Evolutionary conservation across 169 alveolate genomes (phyloP).

Genomic region (Plasmodium ovale): DNA sequence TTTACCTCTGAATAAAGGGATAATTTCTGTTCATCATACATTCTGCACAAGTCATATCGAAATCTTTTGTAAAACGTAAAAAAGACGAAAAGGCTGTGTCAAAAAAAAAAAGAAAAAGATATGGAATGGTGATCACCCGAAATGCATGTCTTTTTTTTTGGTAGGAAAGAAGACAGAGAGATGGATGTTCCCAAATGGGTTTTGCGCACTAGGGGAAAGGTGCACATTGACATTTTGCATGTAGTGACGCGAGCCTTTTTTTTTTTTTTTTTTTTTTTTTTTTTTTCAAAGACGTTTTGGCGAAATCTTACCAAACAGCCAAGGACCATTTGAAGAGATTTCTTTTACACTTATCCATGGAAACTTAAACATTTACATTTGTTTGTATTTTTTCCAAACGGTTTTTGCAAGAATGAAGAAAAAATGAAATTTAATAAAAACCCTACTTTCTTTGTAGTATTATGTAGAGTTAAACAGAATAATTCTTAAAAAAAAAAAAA

Average conservation of each 20-base stretch:
- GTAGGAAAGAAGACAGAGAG: too few relatives aligned
- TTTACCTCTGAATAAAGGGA: conserved; percentile 58
- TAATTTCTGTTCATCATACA: conserved; percentile 44
- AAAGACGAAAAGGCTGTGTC: conserved; percentile 14
- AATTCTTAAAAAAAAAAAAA: neutral
- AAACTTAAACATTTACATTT: too few relatives aligned
- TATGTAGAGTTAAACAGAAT: neutral
- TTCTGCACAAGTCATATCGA: conserved; percentile 36
- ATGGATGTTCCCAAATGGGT: too few relatives aligned
- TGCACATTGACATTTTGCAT: too few relatives aligned
- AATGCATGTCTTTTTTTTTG: too few relatives aligned
- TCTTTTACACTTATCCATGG: conserved; percentile 37
- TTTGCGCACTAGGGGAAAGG: too few relatives aligned
- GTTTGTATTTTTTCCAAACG: too few relatives aligned
- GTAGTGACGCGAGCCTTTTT: too few relatives aligned
- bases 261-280: neutral
- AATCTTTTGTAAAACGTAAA: conserved; percentile 56
- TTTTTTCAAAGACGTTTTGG: neutral
- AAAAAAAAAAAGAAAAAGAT: neutral
- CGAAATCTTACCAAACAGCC: conserved; percentile 31
- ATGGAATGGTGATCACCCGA: too few relatives aligned
- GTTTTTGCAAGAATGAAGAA: neutral
- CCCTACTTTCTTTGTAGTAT: neutral
- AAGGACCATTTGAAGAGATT: conserved; percentile 26
- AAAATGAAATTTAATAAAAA: too few relatives aligned